Conservation (phyloP, 2,329 filamentous ascomycete species). For the Penicillium frequentans region DNA sequence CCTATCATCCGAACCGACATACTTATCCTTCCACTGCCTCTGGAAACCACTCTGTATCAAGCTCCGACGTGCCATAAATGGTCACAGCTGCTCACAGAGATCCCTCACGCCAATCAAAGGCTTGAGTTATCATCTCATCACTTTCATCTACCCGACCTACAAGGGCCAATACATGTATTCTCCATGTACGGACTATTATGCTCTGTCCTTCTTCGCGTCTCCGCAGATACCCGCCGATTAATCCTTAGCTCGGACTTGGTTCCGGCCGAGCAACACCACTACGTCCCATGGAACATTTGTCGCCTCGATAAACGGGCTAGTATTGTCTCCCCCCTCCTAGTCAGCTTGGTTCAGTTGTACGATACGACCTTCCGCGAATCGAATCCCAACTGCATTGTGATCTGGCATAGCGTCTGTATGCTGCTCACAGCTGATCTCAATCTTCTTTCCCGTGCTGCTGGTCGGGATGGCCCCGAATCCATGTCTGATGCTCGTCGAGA, state of each 20-base stretch:
- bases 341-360: neutral
- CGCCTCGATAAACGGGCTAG: constrained; percentile 6
- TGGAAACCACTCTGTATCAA: neutral
- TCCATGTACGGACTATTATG: constrained; percentile 10
- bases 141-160: constrained; percentile 2
- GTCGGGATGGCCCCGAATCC: neutral
- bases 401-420: constrained; percentile 12
- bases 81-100: neutral
- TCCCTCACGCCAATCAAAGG: neutral
- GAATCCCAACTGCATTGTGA: constrained; percentile 12
- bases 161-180: constrained; percentile 2
- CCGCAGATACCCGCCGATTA: constrained; percentile 4
- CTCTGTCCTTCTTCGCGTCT: constrained; percentile 7
- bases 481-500: constrained; percentile 2
- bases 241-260: constrained; percentile 2
- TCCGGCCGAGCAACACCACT: neutral
- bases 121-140: constrained; percentile 1
- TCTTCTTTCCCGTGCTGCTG: constrained; percentile 5
- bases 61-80: neutral
- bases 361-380: neutral
- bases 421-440: constrained; percentile 3
- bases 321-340: constrained; percentile 1
- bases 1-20: constrained; percentile 2
- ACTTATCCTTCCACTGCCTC: neutral
- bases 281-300: constrained; percentile 6